phyloP scores from a whole-genome alignment of 2,329 filamentous ascomycete species.

The Monilinia aucupariae region DNA sequence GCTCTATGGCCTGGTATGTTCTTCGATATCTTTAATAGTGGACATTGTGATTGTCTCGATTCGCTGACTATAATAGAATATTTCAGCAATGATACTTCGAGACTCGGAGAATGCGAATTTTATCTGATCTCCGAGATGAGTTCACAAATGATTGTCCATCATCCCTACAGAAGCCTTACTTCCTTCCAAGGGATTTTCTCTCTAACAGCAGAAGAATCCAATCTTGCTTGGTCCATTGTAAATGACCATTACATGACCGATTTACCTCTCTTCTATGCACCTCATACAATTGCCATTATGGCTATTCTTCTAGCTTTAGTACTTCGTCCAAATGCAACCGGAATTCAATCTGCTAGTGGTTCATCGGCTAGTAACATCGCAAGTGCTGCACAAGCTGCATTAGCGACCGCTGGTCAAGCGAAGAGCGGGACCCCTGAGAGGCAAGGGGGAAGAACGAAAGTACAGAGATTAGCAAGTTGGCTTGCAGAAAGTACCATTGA shows the following conservation, averaged over 20 bases:
- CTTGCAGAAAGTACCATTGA: conserved; percentile 65
- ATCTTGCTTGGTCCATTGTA: conserved; percentile 63
- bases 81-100: conserved; percentile 58
- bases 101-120: conserved; percentile 71
- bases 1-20: conserved; percentile 67
- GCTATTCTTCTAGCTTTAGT: conserved; percentile 65
- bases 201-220: conserved; percentile 58
- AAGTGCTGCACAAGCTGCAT: conserved; percentile 33
- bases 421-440: conserved; percentile 26
- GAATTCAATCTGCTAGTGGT: conserved; percentile 40
- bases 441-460: conserved; percentile 29
- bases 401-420: conserved; percentile 30
- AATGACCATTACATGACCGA: conserved; percentile 72
- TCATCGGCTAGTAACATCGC: conserved; percentile 34
- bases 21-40: neutral
- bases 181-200: conserved; percentile 56
- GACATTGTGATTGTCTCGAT: neutral
- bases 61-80: conserved; percentile 43
- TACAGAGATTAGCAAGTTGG: conserved; percentile 58
- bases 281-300: conserved; percentile 64
- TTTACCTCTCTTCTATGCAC: conserved; percentile 60
- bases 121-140: conserved; percentile 68
- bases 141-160: conserved; percentile 68
- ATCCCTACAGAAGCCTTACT: conserved; percentile 63
- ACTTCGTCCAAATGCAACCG: conserved; percentile 52